These are phyloP conservation scores for Quercus mongolica DNA, from an alignment of 306 rosid species.

Conservation along the genomic window DNA sequence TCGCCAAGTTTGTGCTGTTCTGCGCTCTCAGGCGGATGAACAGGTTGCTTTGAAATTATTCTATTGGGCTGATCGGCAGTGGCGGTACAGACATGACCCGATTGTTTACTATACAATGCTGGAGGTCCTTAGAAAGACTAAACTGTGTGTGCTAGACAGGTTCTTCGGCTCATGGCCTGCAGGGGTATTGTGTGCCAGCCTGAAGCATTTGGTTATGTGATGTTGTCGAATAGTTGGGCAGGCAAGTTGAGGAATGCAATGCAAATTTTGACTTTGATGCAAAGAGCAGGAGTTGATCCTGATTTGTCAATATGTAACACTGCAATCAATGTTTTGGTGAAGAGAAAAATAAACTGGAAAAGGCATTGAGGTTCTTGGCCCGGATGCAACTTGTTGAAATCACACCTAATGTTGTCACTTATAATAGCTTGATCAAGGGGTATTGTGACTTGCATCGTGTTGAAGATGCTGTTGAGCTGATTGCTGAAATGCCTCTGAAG, in stretches of 20 bases:
- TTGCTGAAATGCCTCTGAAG: slow-evolving; percentile 57
- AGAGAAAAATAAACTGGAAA: slow-evolving; percentile 47
- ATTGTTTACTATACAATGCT: slow-evolving; percentile 65
- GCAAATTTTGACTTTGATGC: slow-evolving; percentile 79
- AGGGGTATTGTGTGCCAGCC: slow-evolving; percentile 47
- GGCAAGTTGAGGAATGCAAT: slow-evolving; percentile 67
- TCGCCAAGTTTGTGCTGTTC: slow-evolving; percentile 71
- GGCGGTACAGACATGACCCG: slow-evolving; percentile 66
- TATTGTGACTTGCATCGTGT: slow-evolving; percentile 54
- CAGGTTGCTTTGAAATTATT: slow-evolving; percentile 70
- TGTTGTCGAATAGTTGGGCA: slow-evolving; percentile 76
- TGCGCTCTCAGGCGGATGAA: slow-evolving; percentile 68
- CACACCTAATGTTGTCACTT: slow-evolving; percentile 60
- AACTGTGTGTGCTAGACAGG: slow-evolving; percentile 69
- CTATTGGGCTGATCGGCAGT: slow-evolving; percentile 85
- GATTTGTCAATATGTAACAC: slow-evolving; percentile 71
- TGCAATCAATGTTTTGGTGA: slow-evolving; percentile 70
- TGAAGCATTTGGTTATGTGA: slow-evolving; percentile 69
- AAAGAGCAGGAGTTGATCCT: slow-evolving; percentile 76
- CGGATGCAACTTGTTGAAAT: slow-evolving; percentile 68
- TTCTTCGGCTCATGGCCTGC: slow-evolving; percentile 68
- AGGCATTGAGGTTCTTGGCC: slow-evolving; percentile 61
- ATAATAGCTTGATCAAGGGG: slow-evolving; percentile 80
- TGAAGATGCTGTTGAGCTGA: slow-evolving; percentile 62
- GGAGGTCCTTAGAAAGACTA: slow-evolving; percentile 75